Percentiles rank a stretch among this genome's conserved stretches.
These are phyloP conservation scores for Geosmithia morbida DNA, from an alignment of 2,329 filamentous ascomycete genomes.

Conservation along the genomic window DNA sequence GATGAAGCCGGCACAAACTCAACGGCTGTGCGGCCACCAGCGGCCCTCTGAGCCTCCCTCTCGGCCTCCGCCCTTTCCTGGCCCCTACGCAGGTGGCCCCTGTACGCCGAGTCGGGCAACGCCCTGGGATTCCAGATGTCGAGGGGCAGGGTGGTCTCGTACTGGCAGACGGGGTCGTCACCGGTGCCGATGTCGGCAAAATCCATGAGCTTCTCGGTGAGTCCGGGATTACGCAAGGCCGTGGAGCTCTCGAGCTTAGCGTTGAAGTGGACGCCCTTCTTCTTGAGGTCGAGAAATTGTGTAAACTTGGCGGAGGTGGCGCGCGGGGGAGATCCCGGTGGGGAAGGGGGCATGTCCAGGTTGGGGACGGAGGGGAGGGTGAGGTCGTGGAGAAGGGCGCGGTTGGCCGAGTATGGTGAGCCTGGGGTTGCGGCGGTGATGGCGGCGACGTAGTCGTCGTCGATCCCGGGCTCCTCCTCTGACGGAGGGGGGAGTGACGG, in stretches of 20 bases:
- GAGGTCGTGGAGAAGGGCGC: slow-evolving; percentile 52
- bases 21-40: slow-evolving; percentile 24
- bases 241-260: slow-evolving; percentile 51
- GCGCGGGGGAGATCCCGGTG: slow-evolving; percentile 43
- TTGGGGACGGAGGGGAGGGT: slow-evolving; percentile 61
- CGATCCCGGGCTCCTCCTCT: background rate
- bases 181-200: slow-evolving; percentile 35
- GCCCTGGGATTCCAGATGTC: slow-evolving; percentile 42
- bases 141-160: slow-evolving; percentile 43
- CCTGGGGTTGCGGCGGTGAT: slow-evolving; percentile 14
- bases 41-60: slow-evolving; percentile 25
- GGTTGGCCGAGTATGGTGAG: slow-evolving; percentile 55
- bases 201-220: slow-evolving; percentile 57
- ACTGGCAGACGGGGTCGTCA: slow-evolving; percentile 36
- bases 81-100: slow-evolving; percentile 31
- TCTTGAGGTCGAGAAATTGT: slow-evolving; percentile 65
- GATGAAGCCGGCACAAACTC: slow-evolving; percentile 30
- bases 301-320: slow-evolving; percentile 51
- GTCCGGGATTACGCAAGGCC: slow-evolving; percentile 55
- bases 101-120: slow-evolving; percentile 41
- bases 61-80: slow-evolving; percentile 31
- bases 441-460: background rate
- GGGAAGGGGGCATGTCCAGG: slow-evolving; percentile 61
- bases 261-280: slow-evolving; percentile 66
- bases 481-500: slow-evolving; percentile 21